phyloP scores from a whole-genome alignment of 2,329 filamentous ascomycete genomes.

The Alternaria hordeiaustralica region DNA sequence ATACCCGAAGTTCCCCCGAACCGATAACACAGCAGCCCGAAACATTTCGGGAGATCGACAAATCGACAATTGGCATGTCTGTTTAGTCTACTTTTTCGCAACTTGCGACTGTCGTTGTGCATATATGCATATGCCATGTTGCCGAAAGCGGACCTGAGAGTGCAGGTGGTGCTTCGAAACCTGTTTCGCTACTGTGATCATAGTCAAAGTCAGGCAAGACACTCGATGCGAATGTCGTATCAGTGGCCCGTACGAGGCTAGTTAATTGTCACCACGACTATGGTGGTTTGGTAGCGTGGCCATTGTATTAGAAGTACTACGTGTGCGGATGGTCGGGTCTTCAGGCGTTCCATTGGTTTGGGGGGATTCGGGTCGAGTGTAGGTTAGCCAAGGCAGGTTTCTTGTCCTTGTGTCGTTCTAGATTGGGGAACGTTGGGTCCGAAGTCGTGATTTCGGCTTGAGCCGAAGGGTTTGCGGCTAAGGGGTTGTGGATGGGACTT shows the following conservation, averaged over 20 bases:
- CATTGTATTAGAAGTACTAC: not conserved
- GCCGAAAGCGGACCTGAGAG: conserved; percentile 5
- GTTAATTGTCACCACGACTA: not conserved
- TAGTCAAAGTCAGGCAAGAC: not conserved
- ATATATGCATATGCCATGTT: not conserved
- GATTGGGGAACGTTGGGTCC: not conserved
- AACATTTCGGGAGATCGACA: conserved; percentile 23
- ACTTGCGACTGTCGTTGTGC: not conserved
- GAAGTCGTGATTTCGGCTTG: not conserved
- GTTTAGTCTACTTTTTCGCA: not conserved
- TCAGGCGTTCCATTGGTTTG: not conserved
- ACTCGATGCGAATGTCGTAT: not conserved
- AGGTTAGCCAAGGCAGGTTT: not conserved
- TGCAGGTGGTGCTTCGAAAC: not conserved
- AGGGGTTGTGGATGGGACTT: not conserved
- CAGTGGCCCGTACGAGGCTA: not conserved
- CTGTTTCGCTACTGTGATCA: not conserved
- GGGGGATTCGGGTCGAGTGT: not conserved
- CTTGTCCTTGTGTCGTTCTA: not conserved
- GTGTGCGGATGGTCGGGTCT: not conserved
- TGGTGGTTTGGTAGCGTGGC: conserved; percentile 7
- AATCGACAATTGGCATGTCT: not conserved
- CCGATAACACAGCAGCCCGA: conserved; percentile 5
- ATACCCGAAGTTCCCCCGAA: not conserved
- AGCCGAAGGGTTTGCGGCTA: not conserved